Percentiles rank a stretch among this genome's conserved stretches.
These are phyloP conservation scores for Epichloe uncinata DNA, from an alignment of 2,329 filamentous ascomycete species.

Conservation along the genomic window DNA sequence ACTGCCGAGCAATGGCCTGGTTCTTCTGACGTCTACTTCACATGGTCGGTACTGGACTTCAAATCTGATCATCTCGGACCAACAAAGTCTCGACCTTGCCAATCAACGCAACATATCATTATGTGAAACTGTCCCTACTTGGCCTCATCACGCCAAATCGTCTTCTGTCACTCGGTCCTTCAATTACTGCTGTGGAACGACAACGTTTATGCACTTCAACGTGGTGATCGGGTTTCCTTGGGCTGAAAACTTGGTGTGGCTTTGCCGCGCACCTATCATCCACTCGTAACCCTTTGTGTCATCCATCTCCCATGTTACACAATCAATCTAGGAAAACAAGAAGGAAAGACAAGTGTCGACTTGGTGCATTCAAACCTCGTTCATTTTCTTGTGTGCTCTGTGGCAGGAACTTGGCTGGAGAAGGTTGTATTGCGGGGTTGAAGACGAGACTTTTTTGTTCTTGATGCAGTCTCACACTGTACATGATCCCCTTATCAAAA, in stretches of 20 bases:
- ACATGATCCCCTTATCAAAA: neutral
- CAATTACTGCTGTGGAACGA: neutral
- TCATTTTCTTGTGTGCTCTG: neutral
- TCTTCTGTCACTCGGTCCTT: neutral
- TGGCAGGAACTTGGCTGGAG: neutral
- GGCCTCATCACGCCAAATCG: neutral
- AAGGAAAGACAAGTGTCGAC: conserved; percentile 2
- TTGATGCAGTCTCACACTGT: neutral
- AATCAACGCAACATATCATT: neutral
- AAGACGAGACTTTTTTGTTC: neutral
- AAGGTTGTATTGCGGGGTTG: neutral
- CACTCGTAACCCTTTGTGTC: neutral
- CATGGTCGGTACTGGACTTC: neutral
- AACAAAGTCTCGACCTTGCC: neutral
- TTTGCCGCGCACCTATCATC: neutral
- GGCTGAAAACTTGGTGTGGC: conserved; percentile 1
- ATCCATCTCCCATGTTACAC: neutral
- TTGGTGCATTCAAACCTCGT: neutral
- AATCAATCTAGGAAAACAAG: neutral
- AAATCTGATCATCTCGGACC: neutral
- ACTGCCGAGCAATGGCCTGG: neutral
- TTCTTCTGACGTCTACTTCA: neutral
- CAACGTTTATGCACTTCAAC: neutral
- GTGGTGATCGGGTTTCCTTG: conserved; percentile 1
- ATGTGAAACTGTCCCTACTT: neutral